Evolutionary conservation across 73 alveolate genomes (phyloP), one percentile per base, ranked within the genome.

Genomic region (Tetrahymena malaccensis): DNA sequence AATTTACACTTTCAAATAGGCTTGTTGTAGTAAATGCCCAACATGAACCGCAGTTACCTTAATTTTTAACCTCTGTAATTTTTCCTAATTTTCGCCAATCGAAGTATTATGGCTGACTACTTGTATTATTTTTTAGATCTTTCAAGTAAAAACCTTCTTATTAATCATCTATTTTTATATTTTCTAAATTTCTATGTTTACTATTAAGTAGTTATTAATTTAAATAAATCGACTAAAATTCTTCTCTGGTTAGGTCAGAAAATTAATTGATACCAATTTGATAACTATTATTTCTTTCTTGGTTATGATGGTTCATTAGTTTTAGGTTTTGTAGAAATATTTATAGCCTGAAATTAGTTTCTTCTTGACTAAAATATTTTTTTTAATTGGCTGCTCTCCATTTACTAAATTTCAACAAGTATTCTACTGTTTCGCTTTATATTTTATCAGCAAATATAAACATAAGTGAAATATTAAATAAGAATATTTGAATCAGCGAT

Each of bases 11-110:
- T 96, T 96, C 98, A 27, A 95, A 84, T 35, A 97, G 96, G 33
- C 97, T 97, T 3, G 95, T 96, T 34, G 97, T 95, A 31, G 97
- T 85, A 93, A 97, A 96, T 17, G 98, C 98, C 97, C 97, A 96
- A 85, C 97, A 70, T 5, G 97, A 55, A 6, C 98, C 97, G 55
- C 98, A 96, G 1, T 27, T 11, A 4, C 97, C 96, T 70, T 97
- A 85, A 58, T 96, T 94, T 44, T 95, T 95, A 1, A 97, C 98
- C 3, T 96, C 96, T 16, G 96, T 96, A n/a, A 22, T 58, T 33
- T 50, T 35, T 44, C 93, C 95, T 97, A 97, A 96, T 85, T 96
- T 95, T 31, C 89, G 17, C 89, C 89, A 70, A 70, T 70, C 89
- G 21, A 70, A 70, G 4, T 31, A 11, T 31, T 22, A 70, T 17